These are phyloP conservation scores for Austroboletus festivus DNA, from an alignment of 768 basidiomycete species.

Conservation along the genomic window DNA sequence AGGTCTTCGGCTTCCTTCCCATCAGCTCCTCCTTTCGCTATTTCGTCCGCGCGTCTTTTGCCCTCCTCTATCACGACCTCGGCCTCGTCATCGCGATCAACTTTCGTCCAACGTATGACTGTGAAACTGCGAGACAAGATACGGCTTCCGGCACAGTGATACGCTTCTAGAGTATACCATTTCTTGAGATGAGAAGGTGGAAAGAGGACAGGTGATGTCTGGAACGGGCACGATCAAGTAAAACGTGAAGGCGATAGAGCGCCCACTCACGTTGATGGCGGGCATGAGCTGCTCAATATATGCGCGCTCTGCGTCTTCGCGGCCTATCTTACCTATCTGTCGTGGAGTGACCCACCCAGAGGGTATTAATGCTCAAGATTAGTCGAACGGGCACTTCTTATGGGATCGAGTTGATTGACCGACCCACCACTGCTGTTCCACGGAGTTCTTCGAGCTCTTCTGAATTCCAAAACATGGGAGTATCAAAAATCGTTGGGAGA, in stretches of 20 bases:
- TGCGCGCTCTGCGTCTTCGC: conserved; percentile 72
- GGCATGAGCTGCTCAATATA: conserved; percentile 68
- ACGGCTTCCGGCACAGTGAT: conserved; percentile 87
- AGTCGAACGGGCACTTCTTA: neutral
- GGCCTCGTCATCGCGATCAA: conserved; percentile 15
- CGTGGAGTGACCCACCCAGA: neutral
- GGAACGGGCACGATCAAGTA: neutral
- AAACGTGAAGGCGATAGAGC: neutral
- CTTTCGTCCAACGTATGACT: conserved; percentile 59
- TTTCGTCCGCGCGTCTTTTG: conserved; percentile 12
- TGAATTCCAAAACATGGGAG: conserved; percentile 91
- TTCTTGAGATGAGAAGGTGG: conserved; percentile 39
- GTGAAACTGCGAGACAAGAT: conserved; percentile 92
- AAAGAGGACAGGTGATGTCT: conserved; percentile 78
- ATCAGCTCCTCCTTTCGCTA: conserved; percentile 36
- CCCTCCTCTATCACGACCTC: conserved; percentile 1
- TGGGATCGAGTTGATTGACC: conserved; percentile 24
- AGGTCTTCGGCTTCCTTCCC: conserved; percentile 33
- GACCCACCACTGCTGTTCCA: conserved; percentile 87
- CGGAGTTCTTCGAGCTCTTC: conserved; percentile 69
- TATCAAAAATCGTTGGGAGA: conserved; percentile 73
- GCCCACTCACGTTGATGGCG: conserved; percentile 55
- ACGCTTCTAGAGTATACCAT: conserved; percentile 67
- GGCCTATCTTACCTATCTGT: conserved; percentile 77
- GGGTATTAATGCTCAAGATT: neutral